Conservation (phyloP, 495 filamentous ascomycete genomes). For the Pseudevernia furfuracea region DNA sequence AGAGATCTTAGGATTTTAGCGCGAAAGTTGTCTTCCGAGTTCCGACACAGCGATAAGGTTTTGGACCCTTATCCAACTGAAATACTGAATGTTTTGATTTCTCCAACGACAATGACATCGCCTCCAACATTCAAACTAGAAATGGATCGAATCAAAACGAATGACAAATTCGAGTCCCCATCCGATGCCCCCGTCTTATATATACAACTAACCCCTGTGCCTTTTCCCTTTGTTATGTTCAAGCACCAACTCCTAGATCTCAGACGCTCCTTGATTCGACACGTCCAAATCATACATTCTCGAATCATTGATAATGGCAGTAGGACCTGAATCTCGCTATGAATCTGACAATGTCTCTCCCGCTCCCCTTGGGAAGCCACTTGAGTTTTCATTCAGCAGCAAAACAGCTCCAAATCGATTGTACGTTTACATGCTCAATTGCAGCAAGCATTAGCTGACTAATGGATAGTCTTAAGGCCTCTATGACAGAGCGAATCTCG, state of each 20-base stretch:
- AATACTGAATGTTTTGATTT: no score
- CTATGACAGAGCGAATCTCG: conserved; percentile 54
- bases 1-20: no score
- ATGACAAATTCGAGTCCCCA: no score
- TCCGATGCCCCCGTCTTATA: no score
- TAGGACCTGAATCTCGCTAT: conserved; percentile 23
- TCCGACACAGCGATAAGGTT: no score
- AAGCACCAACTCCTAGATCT: no score
- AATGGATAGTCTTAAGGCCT: conserved; percentile 47
- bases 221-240: no score
- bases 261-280: neutral
- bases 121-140: no score
- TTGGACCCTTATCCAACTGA: neutral
- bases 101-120: no score
- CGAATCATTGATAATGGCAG: conserved; percentile 14
- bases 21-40: no score
- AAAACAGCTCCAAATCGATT: conserved; percentile 48
- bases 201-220: no score
- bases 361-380: conserved; percentile 45
- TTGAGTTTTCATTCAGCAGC: conserved; percentile 51
- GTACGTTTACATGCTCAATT: conserved; percentile 3
- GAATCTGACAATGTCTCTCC: conserved; percentile 35
- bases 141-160: no score
- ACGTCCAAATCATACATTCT: neutral
- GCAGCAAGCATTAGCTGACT: neutral